Base-by-base conservation (phyloP, 306 rosid species). In the Sphenostylis stenocarpa region DNA sequence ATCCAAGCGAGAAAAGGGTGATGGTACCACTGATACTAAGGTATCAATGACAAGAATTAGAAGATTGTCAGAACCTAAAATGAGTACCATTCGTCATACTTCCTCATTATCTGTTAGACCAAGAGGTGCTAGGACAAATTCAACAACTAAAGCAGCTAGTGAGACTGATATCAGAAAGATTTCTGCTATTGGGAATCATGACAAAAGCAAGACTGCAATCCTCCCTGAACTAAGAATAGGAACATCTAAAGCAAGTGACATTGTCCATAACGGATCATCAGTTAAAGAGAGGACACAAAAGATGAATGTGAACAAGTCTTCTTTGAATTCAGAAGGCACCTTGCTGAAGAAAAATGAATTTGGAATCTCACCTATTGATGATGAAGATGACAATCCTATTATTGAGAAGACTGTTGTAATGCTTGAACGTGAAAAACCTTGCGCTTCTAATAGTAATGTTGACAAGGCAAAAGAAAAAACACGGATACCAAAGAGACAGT, bases 21-120 rank as follows among this genome's bases (percentile, higher is more conserved):
- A 76, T 49, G 82, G 79, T 77, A n/a, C 88, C 72, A 74, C 57
- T 75, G 82, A 87, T 84, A 45, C 84, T 14, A 94, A 90, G 83
- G 85, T 85, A 64, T 87, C 96, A 34, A 80, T 86, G 87, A 82
- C 88, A 62, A 84, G 85, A 21, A 82, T 90, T 76, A 87, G 96
- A 85, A 91, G 98, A 86, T 83, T 91, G 72, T 94, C 98, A 53
- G 98, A 91, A 80, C 98, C 97, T 65, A 94, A 91, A 88, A 86
- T 85, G 85, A 77, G 76, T 76, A 81, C 72, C 52, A 65, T 78
- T 80, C 81, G 80, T 84, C 94, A 73, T 13, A 77, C 73, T 71
- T 67, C 95, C 51, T 72, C 89, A 16, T 76, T 71, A 60, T 72
- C 90, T 14, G 78, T 78, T 63, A 88, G 81, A 83, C 70, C 83